phyloP scores from a whole-genome alignment of 257 asterid genomes.

The Schizonepeta tenuifolia region DNA sequence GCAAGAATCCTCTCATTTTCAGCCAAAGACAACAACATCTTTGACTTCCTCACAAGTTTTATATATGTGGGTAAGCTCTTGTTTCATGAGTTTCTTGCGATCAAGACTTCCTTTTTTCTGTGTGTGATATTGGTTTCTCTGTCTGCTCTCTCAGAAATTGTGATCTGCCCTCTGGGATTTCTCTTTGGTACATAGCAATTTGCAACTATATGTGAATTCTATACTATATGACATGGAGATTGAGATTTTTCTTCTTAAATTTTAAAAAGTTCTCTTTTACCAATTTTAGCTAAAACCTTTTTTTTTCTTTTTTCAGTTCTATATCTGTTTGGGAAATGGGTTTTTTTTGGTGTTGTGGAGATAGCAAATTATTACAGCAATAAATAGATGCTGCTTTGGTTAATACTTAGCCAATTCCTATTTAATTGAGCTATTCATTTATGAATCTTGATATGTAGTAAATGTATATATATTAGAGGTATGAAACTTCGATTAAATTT shows the following conservation, averaged over 20 bases:
- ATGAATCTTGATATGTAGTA: slow-evolving; percentile 2
- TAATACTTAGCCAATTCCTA: neutral
- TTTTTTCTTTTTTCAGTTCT: neutral
- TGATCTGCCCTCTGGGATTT: slow-evolving; percentile 8
- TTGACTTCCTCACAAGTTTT: slow-evolving; percentile 13
- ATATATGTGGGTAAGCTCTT: slow-evolving; percentile 18
- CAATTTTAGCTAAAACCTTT: neutral
- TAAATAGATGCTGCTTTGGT: neutral
- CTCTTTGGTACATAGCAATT: slow-evolving; percentile 1
- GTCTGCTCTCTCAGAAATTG: neutral
- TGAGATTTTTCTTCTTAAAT: neutral
- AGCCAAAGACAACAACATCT: neutral
- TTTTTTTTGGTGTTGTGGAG: neutral
- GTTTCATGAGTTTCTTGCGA: slow-evolving; percentile 12
- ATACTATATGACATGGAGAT: slow-evolving; percentile 1
- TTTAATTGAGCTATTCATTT: neutral
- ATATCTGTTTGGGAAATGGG: neutral
- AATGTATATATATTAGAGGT: neutral
- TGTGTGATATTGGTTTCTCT: neutral
- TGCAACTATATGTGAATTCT: neutral
- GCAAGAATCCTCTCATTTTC: slow-evolving; percentile 12
- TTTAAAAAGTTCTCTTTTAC: neutral
- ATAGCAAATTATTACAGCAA: slow-evolving; percentile 7
- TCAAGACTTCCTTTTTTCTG: neutral
- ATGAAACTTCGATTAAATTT: neutral